Evolutionary conservation across 129 eudicot species (phyloP).

Genomic region (Smallanthus sonchifolius): DNA sequence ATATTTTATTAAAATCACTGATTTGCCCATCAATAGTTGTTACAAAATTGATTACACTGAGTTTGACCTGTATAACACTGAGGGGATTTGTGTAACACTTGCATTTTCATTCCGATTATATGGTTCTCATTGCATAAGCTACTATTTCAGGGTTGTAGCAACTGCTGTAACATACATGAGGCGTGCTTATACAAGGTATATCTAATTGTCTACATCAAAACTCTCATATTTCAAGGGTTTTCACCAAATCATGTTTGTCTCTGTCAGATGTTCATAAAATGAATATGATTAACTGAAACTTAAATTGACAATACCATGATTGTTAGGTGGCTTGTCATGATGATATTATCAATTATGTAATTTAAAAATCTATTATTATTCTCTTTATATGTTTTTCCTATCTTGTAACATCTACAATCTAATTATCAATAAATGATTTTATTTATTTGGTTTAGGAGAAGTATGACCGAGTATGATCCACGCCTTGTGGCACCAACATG

Average conservation of each 20-base stretch:
- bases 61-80: background rate
- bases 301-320: background rate
- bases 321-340: background rate
- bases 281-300: constrained; percentile 9
- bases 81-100: background rate
- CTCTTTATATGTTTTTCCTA: no score
- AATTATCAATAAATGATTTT: background rate
- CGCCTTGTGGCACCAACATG: constrained; percentile 96
- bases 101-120: background rate
- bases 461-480: constrained; percentile 93
- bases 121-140: constrained; percentile 15
- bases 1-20: background rate
- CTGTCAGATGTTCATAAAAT: background rate
- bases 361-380: background rate
- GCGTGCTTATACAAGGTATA: constrained; percentile 81
- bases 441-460: constrained; percentile 49
- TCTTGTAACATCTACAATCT: constrained; percentile 12
- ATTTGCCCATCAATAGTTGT: background rate
- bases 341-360: background rate
- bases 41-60: constrained; percentile 1
- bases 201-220: background rate
- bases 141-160: constrained; percentile 86
- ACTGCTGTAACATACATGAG: constrained; percentile 98
- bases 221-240: background rate
- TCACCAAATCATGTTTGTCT: background rate